These are phyloP conservation scores for Berberis vulgaris DNA, from an alignment of 164 flowering plant genomes.

Conservation along the genomic window DNA sequence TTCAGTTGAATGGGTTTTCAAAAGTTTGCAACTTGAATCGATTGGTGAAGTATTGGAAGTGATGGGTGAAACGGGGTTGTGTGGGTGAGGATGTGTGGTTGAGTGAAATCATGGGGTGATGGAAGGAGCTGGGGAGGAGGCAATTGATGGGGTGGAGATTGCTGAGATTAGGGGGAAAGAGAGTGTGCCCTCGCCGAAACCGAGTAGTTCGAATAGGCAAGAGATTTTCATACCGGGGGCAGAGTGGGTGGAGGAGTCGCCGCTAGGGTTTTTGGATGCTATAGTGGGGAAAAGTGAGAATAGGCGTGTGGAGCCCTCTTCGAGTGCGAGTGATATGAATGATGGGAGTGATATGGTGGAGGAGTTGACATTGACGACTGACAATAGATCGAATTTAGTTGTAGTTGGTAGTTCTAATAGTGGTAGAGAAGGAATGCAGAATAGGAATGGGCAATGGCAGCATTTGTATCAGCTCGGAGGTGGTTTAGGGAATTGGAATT, in stretches of 20 bases:
- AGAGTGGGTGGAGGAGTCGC: slow-evolving; percentile 27
- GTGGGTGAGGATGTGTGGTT: neutral
- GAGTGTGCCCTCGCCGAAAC: slow-evolving; percentile 16
- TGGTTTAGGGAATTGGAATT: slow-evolving; percentile 35
- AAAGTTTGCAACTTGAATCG: too few species aligned
- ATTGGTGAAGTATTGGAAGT: too few species aligned
- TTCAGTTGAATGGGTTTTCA: too few species aligned
- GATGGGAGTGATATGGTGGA: slow-evolving; percentile 46
- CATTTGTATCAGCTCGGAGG: slow-evolving; percentile 34
- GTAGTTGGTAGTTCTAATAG: slow-evolving; percentile 32
- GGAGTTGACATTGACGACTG: slow-evolving; percentile 49
- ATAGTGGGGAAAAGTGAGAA: slow-evolving; percentile 31
- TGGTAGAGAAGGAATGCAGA: slow-evolving; percentile 21
- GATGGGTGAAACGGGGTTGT: too few species aligned
- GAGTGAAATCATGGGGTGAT: slow-evolving; percentile 9
- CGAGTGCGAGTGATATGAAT: slow-evolving; percentile 20
- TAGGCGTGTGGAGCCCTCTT: slow-evolving; percentile 21
- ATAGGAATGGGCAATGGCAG: slow-evolving; percentile 39
- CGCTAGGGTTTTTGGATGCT: slow-evolving; percentile 24
- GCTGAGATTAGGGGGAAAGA: slow-evolving; percentile 22
- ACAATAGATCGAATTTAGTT: slow-evolving; percentile 24
- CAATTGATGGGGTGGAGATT: slow-evolving; percentile 19
- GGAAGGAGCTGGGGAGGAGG: slow-evolving; percentile 29
- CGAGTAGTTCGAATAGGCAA: neutral
- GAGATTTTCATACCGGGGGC: slow-evolving; percentile 28